Conservation (phyloP, 1,284 basidiomycete genomes). For the Phellopilus nigrolimitatus region DNA sequence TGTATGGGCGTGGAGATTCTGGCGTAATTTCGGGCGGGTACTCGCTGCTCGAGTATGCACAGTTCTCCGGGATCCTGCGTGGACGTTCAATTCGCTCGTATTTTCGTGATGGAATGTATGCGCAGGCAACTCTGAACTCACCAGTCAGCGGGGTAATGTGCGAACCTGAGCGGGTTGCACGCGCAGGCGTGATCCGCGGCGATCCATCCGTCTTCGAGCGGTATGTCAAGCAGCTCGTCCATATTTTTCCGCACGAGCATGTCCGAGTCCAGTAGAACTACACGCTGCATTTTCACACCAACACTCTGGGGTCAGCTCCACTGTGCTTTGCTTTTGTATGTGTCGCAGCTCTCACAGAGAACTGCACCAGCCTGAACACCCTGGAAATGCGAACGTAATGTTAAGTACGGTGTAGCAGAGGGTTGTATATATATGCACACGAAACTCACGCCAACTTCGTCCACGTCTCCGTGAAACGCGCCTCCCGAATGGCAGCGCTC, state of each 20-base stretch:
- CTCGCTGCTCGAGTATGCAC: slow-evolving; percentile 68
- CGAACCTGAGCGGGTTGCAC: slow-evolving; percentile 83
- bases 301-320: not conserved
- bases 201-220: slow-evolving; percentile 66
- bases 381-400: slow-evolving; percentile 31
- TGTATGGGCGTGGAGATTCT: slow-evolving; percentile 63
- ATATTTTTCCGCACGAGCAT: slow-evolving; percentile 87
- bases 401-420: not conserved
- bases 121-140: slow-evolving; percentile 40
- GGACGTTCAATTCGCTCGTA: slow-evolving; percentile 4
- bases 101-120: slow-evolving; percentile 7
- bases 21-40: slow-evolving; percentile 48
- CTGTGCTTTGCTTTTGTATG: not conserved
- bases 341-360: slow-evolving; percentile 47
- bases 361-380: slow-evolving; percentile 73
- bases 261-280: slow-evolving; percentile 86
- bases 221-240: slow-evolving; percentile 84
- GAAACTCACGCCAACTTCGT: slow-evolving; percentile 72
- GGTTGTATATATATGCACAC: not conserved
- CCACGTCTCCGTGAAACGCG: slow-evolving; percentile 84
- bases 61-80: slow-evolving; percentile 82
- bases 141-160: slow-evolving; percentile 90
- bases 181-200: slow-evolving; percentile 87
- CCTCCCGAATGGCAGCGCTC: slow-evolving; percentile 51
- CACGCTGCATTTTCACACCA: slow-evolving; percentile 42